Percentiles rank a stretch among this genome's conserved stretches.
Conservation (phyloP, 2,329 filamentous ascomycete species). For the Trichoderma gracile region DNA sequence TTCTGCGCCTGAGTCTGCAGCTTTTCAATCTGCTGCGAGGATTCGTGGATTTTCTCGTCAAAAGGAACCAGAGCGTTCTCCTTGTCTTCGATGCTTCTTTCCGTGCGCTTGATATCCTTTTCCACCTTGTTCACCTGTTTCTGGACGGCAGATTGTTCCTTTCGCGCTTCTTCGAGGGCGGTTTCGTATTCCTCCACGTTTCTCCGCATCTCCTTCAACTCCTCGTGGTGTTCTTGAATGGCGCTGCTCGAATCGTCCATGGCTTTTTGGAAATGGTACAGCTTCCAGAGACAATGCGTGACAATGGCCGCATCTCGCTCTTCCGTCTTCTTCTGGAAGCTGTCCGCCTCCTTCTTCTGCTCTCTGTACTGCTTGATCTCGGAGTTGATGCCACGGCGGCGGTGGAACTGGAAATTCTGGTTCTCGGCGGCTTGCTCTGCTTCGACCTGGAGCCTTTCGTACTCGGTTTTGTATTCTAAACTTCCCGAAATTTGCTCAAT, state of each 20-base stretch:
- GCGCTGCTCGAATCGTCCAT: conserved; percentile 90
- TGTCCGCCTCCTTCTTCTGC: conserved; percentile 93
- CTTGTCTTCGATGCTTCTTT: conserved; percentile 83
- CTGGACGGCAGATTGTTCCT: conserved; percentile 75
- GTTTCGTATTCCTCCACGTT: conserved; percentile 83
- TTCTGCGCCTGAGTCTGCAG: conserved; percentile 68
- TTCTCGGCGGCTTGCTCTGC: conserved; percentile 86
- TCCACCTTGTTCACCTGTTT: conserved; percentile 81
- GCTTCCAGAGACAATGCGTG: conserved; percentile 92
- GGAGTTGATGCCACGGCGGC: conserved; percentile 90
- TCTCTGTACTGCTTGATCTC: conserved; percentile 98
- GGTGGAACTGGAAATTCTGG: conserved; percentile 82
- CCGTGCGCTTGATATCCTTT: conserved; percentile 78
- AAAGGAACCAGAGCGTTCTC: conserved; percentile 85
- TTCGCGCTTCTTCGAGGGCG: conserved; percentile 76
- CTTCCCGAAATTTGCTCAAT: conserved; percentile 98
- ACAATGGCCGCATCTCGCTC: conserved; percentile 90
- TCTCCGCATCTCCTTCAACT: conserved; percentile 87
- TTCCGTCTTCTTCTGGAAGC: conserved; percentile 85
- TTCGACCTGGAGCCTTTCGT: conserved; percentile 85
- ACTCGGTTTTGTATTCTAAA: conserved; percentile 90
- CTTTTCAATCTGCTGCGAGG: conserved; percentile 67
- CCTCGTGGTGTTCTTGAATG: conserved; percentile 91
- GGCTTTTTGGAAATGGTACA: conserved; percentile 89
- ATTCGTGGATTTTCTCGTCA: conserved; percentile 86